Evolutionary conservation across 257 asterid genomes (phyloP).

Genomic region (Solanum chiquidenum): DNA sequence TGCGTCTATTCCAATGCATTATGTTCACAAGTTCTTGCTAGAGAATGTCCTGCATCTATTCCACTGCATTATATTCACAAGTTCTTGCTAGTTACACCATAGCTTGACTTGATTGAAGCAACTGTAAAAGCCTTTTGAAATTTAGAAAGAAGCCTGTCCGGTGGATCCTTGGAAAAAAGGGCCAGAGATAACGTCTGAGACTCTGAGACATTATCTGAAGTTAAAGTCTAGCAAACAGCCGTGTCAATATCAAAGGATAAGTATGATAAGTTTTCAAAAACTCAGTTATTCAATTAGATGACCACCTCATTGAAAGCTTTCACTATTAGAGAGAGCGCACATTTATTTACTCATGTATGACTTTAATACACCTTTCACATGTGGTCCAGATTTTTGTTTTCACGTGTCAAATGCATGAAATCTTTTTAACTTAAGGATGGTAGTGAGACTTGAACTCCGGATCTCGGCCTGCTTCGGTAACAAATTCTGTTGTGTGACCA

Average conservation of each 20-base stretch:
- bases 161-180: neutral
- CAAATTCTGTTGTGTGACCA: neutral
- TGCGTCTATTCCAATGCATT: neutral
- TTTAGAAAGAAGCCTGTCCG: neutral
- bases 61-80: neutral
- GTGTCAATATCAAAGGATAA: neutral
- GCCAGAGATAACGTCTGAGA: neutral
- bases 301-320: neutral
- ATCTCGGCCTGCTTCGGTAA: neutral
- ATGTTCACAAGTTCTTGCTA: neutral
- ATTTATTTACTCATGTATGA: neutral
- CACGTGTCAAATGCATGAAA: neutral
- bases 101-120: neutral
- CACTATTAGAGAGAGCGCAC: neutral
- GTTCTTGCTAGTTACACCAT: neutral
- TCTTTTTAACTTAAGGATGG: neutral
- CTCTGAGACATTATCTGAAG: neutral
- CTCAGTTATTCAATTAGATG: neutral
- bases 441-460: neutral
- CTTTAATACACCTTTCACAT: neutral
- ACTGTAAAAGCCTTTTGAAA: neutral
- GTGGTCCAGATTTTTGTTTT: neutral
- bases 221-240: neutral
- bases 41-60: neutral
- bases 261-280: neutral